Conservation (phyloP, 768 basidiomycete genomes). For the Phlebiopsis gigantea region DNA sequence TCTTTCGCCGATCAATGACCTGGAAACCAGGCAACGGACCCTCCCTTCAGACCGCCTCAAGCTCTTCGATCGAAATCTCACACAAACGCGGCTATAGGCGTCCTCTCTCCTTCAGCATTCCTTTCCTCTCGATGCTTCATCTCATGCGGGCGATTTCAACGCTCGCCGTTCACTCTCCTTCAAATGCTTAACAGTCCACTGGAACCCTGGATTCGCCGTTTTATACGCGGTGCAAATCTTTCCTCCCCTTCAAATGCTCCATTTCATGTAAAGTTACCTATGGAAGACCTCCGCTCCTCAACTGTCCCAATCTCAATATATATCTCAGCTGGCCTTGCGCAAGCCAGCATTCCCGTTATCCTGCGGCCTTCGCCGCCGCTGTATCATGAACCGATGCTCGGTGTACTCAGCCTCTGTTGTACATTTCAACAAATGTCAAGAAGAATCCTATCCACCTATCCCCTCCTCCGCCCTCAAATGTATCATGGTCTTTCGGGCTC, state of each 20-base stretch:
- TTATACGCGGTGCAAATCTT: background rate
- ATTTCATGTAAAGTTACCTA: conserved; percentile 1
- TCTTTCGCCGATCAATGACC: conserved; percentile 4
- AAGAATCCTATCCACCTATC: background rate
- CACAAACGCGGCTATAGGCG: conserved; percentile 1
- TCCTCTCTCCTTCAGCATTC: conserved; percentile 5
- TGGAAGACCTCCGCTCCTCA: background rate
- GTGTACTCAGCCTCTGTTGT: background rate
- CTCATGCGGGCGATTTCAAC: background rate
- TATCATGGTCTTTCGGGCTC: background rate
- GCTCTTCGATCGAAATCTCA: conserved; percentile 3
- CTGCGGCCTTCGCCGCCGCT: conserved; percentile 1
- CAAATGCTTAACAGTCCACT: background rate
- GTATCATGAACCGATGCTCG: conserved; percentile 1
- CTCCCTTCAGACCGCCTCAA: background rate
- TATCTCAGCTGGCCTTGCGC: background rate
- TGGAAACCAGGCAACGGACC: background rate
- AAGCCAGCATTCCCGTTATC: background rate
- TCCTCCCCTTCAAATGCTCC: conserved; percentile 2
- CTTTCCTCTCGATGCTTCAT: background rate
- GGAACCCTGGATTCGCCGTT: conserved; percentile 9
- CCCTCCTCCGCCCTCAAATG: background rate
- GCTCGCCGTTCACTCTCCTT: conserved; percentile 10
- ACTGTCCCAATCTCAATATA: conserved; percentile 3
- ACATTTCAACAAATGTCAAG: too few relatives aligned